phyloP scores from a whole-genome alignment of 2,329 filamentous ascomycete species.

The Tetracladium maxilliforme region DNA sequence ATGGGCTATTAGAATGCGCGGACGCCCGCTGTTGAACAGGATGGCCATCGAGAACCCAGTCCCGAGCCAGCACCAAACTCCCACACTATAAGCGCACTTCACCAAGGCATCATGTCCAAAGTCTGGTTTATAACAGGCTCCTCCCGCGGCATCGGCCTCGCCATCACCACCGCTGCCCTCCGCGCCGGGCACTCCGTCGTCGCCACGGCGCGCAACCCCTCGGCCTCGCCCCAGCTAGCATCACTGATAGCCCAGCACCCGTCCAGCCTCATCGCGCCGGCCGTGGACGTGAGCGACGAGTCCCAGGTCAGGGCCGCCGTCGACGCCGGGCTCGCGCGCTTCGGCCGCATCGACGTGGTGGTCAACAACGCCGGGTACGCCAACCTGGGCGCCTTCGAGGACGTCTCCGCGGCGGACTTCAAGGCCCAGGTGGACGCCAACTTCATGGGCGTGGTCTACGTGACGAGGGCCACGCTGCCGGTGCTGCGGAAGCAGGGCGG shows the following conservation, averaged over 20 bases:
- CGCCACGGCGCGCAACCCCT: conserved; percentile 25
- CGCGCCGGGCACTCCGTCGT: conserved; percentile 23
- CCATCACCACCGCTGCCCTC: conserved; percentile 22
- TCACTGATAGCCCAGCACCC: conserved; percentile 20
- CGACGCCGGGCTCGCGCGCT: conserved; percentile 24
- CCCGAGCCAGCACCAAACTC: no score
- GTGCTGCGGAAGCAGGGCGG: conserved; percentile 17
- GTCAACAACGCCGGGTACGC: conserved; percentile 48
- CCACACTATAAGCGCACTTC: no score
- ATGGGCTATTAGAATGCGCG: no score
- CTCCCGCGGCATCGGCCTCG: conserved; percentile 29
- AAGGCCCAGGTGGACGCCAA: conserved; percentile 42
- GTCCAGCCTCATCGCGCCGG: conserved; percentile 28
- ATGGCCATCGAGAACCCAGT: no score
- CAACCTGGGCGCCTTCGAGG: conserved; percentile 35
- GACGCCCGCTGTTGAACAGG: no score
- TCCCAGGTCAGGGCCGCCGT: conserved; percentile 17
- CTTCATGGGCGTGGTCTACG: conserved; percentile 39
- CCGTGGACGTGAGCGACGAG: conserved; percentile 39
- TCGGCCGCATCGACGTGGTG: conserved; percentile 40
- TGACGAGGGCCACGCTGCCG: conserved; percentile 27
- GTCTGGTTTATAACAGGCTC: conserved; percentile 32
- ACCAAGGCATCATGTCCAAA: conserved; percentile 13
- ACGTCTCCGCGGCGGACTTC: conserved; percentile 29
- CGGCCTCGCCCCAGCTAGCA: conserved; percentile 18